These are phyloP conservation scores for Przewalskia tangutica DNA, from an alignment of 257 asterid species.

Conservation along the genomic window DNA sequence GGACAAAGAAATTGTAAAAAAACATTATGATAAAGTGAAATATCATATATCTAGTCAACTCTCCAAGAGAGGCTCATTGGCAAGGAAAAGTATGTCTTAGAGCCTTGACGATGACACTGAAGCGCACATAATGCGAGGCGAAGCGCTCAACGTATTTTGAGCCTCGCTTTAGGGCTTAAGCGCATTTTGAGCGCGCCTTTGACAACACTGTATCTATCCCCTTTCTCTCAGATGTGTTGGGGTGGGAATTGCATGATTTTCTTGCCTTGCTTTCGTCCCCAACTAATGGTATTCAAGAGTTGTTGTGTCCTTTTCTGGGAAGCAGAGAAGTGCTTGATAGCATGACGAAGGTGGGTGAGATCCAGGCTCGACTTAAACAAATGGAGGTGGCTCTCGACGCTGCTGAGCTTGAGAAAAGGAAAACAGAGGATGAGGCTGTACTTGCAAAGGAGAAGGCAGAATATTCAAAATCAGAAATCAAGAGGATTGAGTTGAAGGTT, in stretches of 20 bases:
- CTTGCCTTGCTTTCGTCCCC: neutral
- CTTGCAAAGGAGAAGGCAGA: slow-evolving; percentile 60
- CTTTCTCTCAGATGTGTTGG: neutral
- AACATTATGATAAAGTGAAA: too few relatives aligned
- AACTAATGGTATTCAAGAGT: neutral
- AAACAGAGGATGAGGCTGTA: slow-evolving; percentile 61
- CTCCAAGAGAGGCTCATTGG: too few relatives aligned
- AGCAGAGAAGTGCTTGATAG: slow-evolving; percentile 71
- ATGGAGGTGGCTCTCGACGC: slow-evolving; percentile 64
- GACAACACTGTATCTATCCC: neutral
- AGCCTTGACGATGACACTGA: too few relatives aligned
- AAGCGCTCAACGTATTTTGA: too few relatives aligned
- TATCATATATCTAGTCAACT: too few relatives aligned
- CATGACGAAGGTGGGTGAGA: slow-evolving; percentile 67
- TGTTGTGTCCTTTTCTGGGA: neutral
- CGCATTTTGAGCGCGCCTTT: too few relatives aligned
- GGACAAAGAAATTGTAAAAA: too few relatives aligned
- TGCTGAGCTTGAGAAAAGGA: slow-evolving; percentile 59
- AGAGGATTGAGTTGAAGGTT: slow-evolving; percentile 74
- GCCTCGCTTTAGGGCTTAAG: too few relatives aligned
- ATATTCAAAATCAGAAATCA: slow-evolving; percentile 53
- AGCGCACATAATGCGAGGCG: too few relatives aligned
- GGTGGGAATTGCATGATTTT: neutral
- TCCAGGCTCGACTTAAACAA: slow-evolving; percentile 56
- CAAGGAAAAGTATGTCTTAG: too few relatives aligned